Conservation (phyloP, 1,284 basidiomycete species). For the Boletus sp. region DNA sequence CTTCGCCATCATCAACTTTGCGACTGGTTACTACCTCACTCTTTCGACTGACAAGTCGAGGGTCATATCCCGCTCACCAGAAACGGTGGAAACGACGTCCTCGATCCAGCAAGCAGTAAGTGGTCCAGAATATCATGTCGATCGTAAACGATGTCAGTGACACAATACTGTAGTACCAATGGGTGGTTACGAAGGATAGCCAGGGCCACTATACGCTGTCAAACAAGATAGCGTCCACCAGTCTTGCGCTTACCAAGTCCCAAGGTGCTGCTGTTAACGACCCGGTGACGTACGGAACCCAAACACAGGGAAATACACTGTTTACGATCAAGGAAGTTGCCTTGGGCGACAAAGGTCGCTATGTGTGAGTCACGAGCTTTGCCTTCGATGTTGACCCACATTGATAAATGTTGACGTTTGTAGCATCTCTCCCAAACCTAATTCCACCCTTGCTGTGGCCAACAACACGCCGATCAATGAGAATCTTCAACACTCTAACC, state of each 20-base stretch:
- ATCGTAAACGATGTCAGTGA: background rate
- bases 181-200: slow-evolving; percentile 6
- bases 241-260: slow-evolving; percentile 7
- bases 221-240: slow-evolving; percentile 2
- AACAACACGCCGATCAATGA: slow-evolving; percentile 6
- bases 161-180: slow-evolving; percentile 6
- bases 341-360: slow-evolving; percentile 6
- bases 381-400: background rate
- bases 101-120: slow-evolving; percentile 2
- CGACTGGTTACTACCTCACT: slow-evolving; percentile 10
- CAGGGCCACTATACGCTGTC: slow-evolving; percentile 7
- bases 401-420: background rate
- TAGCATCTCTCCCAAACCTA: slow-evolving; percentile 13
- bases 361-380: background rate
- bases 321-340: slow-evolving; percentile 9
- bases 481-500: background rate
- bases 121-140: background rate
- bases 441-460: slow-evolving; percentile 4
- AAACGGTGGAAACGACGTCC: slow-evolving; percentile 4
- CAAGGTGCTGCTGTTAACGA: background rate
- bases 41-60: slow-evolving; percentile 2
- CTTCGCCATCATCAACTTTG: slow-evolving; percentile 10
- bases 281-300: slow-evolving; percentile 6
- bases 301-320: slow-evolving; percentile 2
- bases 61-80: slow-evolving; percentile 5